Base-by-base conservation (phyloP, 192 early-diverging fungal species). In the Geranomyces michiganensis region DNA sequence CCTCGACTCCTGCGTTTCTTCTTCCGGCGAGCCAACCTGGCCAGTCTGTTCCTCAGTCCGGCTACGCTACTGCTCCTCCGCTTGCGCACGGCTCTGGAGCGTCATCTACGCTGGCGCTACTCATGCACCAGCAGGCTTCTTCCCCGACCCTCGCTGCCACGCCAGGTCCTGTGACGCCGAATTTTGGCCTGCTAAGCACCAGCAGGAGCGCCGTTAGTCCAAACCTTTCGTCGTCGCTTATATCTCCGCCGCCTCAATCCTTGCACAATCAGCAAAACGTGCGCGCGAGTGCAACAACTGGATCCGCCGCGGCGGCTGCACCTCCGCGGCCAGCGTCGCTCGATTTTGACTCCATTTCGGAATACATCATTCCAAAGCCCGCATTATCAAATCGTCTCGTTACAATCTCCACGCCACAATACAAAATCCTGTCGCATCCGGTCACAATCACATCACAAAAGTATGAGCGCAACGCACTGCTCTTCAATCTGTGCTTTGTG, bases 401-500 rank as follows among this genome's bases (percentile, higher is more conserved):
- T n/a, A 85, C 87, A 27, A 83, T 92, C 17, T 87, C 83, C 29
- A 91, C 90, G 30, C 73, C 81, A 30, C 80, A 82, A 13, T 91
- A 91, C 73, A 87, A 90, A 70, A 81, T 94, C 17, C 81, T 95
- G 73, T 92, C 78, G 13, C 70, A 78, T 60, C 94, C 93, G 5
- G 88, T 96, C 9, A 70, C 75, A 30, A 88, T 96, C n/a, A 76
- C 85, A 29, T 84, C 91, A 62, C 56, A 81, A 53, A 80, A 87
- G 49, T 92, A 94, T 67, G 77, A 81, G 58, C 82, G 97, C 24
- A 96, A 95, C 77, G 89, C 85, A 31, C 81, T 96, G 56, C 84
- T 94, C 29, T 99, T 96, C 81, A 99, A 99, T 78, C 82, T 96
- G 53, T 91, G 92, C 63, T 97, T 99, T 87, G 91, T 94, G 14